A percentile compares a stretch with the other conserved stretches of the same genome.
These are phyloP conservation scores for Mychonastes homosphaera DNA, from an alignment of 139 green algal genomes.

Conservation along the genomic window DNA sequence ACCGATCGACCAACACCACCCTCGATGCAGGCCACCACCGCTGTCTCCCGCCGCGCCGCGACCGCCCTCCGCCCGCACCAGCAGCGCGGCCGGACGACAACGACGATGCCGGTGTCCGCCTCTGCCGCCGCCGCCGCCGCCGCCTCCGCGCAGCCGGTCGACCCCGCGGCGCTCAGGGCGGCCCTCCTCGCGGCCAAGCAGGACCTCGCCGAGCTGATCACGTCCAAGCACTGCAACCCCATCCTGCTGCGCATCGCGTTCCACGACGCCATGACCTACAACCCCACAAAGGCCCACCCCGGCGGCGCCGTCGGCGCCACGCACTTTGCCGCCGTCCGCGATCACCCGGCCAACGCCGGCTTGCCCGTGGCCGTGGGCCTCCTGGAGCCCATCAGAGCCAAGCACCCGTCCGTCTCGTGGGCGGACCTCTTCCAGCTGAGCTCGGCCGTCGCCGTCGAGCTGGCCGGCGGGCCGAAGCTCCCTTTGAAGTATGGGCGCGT, in stretches of 20 bases:
- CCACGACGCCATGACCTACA: constrained; percentile 70
- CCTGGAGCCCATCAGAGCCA: constrained; percentile 73
- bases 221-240: constrained; percentile 27
- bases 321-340: not conserved
- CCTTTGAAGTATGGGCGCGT: constrained; percentile 73
- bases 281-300: not conserved
- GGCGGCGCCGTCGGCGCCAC: not conserved
- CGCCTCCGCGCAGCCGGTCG: constrained; percentile 6
- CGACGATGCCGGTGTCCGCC: too few species aligned
- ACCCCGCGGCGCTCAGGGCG: constrained; percentile 15
- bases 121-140: too few species aligned
- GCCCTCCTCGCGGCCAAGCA: constrained; percentile 7
- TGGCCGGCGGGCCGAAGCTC: constrained; percentile 75
- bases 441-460: constrained; percentile 49
- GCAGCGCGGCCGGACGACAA: too few species aligned
- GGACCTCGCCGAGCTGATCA: constrained; percentile 16
- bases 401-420: constrained; percentile 42
- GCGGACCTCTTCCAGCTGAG: constrained; percentile 77
- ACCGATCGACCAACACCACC: too few species aligned
- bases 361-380: constrained; percentile 55
- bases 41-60: too few species aligned
- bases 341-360: constrained; percentile 15
- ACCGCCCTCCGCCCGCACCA: too few species aligned
- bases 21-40: too few species aligned
- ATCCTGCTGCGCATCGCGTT: constrained; percentile 60